These are phyloP conservation scores for Agrocybe chaxingu DNA, from an alignment of 768 basidiomycete genomes.

Conservation along the genomic window DNA sequence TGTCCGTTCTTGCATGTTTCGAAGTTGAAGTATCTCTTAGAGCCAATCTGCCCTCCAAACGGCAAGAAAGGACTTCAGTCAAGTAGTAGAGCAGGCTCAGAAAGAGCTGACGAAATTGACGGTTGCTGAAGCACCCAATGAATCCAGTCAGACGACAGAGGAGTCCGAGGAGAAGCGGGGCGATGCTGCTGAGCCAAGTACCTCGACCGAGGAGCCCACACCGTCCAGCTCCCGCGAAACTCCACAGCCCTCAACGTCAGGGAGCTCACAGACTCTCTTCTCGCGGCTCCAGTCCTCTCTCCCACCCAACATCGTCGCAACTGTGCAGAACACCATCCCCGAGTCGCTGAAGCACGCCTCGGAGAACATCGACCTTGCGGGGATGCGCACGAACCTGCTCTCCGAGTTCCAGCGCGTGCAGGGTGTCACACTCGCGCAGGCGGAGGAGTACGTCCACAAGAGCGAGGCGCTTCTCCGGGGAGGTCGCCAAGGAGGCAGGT, in stretches of 20 bases:
- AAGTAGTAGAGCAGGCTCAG: conserved; percentile 78
- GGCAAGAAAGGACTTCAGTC: conserved; percentile 70
- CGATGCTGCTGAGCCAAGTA: conserved; percentile 16
- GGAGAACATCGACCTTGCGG: conserved; percentile 63
- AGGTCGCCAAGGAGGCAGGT: conserved; percentile 76
- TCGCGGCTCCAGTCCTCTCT: conserved; percentile 70
- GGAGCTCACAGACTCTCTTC: conserved; percentile 47
- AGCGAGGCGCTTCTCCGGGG: conserved; percentile 60
- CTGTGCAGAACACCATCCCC: conserved; percentile 66
- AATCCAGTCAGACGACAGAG: conserved; percentile 17
- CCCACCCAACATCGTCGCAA: conserved; percentile 69
- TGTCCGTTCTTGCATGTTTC: neutral
- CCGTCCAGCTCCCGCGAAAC: conserved; percentile 1
- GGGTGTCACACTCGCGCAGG: conserved; percentile 69
- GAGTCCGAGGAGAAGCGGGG: conserved; percentile 9
- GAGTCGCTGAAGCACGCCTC: conserved; percentile 62
- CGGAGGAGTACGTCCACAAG: conserved; percentile 82
- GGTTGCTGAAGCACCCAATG: conserved; percentile 22
- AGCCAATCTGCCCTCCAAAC: conserved; percentile 66
- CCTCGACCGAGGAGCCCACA: neutral
- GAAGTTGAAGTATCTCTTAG: conserved; percentile 29
- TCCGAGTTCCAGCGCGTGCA: conserved; percentile 72
- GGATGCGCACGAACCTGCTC: conserved; percentile 61
- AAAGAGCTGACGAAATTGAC: conserved; percentile 67
- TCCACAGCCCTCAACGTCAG: conserved; percentile 18